Percentiles rank a stretch among this genome's conserved stretches.
Conservation (phyloP, 768 basidiomycete species). For the Suillus bovinus region DNA sequence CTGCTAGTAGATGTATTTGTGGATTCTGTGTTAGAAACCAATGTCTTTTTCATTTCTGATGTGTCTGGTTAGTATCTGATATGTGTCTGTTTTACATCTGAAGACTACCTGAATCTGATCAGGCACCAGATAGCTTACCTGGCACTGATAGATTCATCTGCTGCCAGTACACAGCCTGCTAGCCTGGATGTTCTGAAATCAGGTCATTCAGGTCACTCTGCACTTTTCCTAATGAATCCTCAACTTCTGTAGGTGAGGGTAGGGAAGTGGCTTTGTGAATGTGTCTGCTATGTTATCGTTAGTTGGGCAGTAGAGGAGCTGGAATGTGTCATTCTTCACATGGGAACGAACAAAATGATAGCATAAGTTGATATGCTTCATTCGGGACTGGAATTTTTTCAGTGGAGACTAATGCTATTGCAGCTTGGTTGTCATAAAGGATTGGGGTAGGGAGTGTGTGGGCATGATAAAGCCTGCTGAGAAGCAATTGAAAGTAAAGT, state of each 20-base stretch:
- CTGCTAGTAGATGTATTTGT: not conserved
- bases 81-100: not conserved
- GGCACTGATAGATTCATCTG: not conserved
- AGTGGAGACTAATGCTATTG: no score
- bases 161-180: not conserved
- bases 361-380: constrained; percentile 40
- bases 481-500: no score
- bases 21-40: no score
- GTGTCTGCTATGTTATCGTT: constrained; percentile 25
- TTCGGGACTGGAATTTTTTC: no score
- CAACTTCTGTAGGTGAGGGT: not conserved
- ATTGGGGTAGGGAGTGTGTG: no score
- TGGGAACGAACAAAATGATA: constrained; percentile 36
- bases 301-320: constrained; percentile 20
- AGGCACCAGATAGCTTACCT: not conserved
- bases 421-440: no score
- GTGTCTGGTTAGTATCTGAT: no score
- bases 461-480: no score
- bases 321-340: constrained; percentile 19
- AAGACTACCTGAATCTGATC: not conserved
- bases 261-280: constrained; percentile 17
- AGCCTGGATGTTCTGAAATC: not conserved
- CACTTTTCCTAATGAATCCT: not conserved
- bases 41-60: not conserved
- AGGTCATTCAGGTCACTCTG: not conserved